A percentile compares a stretch with the other conserved stretches of the same genome.
Evolutionary conservation across 2,329 filamentous ascomycete genomes (phyloP).

Genomic region (Cercospora berteroae): DNA sequence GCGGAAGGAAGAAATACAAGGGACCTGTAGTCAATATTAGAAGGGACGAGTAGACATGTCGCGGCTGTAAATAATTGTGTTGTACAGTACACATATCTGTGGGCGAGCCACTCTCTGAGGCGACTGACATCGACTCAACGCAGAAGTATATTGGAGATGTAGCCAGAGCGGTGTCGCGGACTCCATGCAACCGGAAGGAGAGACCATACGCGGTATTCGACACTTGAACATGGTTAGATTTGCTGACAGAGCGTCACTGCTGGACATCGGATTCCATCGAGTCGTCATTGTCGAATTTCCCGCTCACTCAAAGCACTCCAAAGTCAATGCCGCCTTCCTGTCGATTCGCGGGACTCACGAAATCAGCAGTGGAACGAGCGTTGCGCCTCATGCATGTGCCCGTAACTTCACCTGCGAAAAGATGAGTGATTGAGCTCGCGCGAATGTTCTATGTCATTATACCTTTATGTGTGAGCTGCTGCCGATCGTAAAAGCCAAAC

Average conservation of each 20-base stretch:
- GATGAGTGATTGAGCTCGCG: neutral
- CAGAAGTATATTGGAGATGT: neutral
- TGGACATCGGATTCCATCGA: neutral
- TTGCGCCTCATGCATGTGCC: conserved; percentile 10
- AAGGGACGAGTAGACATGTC: neutral
- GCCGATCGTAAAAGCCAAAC: conserved; percentile 28
- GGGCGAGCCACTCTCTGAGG: neutral
- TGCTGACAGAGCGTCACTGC: neutral
- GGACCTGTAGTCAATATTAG: conserved; percentile 21
- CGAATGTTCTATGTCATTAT: neutral
- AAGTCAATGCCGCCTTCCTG: neutral
- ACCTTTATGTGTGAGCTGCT: conserved; percentile 9
- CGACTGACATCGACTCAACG: neutral
- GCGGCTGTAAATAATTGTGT: neutral
- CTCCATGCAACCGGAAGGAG: neutral
- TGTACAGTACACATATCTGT: neutral
- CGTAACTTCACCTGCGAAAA: neutral
- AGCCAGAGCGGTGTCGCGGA: neutral
- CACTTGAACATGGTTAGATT: neutral
- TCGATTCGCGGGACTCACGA: neutral
- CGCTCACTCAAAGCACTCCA: neutral
- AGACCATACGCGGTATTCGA: neutral
- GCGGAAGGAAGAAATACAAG: conserved; percentile 16
- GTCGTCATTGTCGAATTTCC: neutral
- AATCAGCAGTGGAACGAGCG: neutral